Evolutionary conservation across 1,284 basidiomycete genomes (phyloP), one percentile per base, ranked within the genome.

Genomic region (Abortiporus biennis): DNA sequence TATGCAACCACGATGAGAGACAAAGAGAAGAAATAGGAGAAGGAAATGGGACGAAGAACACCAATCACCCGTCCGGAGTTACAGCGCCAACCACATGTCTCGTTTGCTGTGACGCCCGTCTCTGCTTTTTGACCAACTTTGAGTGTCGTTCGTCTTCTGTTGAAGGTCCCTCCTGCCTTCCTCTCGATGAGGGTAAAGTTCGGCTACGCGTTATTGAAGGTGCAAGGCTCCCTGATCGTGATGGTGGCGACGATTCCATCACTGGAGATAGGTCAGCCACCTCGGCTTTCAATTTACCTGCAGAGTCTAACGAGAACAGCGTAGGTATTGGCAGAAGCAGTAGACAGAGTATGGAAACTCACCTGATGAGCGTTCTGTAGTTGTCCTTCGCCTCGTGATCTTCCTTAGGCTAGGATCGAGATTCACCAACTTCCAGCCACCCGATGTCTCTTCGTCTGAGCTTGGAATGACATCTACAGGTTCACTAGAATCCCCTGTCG

Each of bases 321-420:
- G 9, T 41, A 11, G 27, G 24, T 17, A 8, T 12, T 40, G 13
- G 8, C 12, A 19, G 9, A 21, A 40, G 9, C 29, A n/a, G n/a
- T n/a, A n/a, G 25, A n/a, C 13, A 40, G n/a, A 8, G 12, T 6
- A 5, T 8, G n/a, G 41, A 33, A 11, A 51, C 71, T 53, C 56
- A 76, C 75, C 72, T 50, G 47, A 52, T 16, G 62, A 67, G 51
- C 71, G 66, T 50, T 78, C 74, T 44, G 75, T 64, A 21, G 75
- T 78, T 38, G 77, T 81, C 49, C 76, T 66, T 44, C 78, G 64
- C 40, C 78, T 61, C 48, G 66, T 64, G 52, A 75, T 61, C 51
- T 65, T 66, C 47, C 64, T 55, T 33, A 61, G 61, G 44, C 64
- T 47, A 19, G 48, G 36, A 5, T 42, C 45, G 21, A 45, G 46